These are phyloP conservation scores for Salix koriyanagi DNA, from an alignment of 345 rosid genomes.

Conservation along the genomic window DNA sequence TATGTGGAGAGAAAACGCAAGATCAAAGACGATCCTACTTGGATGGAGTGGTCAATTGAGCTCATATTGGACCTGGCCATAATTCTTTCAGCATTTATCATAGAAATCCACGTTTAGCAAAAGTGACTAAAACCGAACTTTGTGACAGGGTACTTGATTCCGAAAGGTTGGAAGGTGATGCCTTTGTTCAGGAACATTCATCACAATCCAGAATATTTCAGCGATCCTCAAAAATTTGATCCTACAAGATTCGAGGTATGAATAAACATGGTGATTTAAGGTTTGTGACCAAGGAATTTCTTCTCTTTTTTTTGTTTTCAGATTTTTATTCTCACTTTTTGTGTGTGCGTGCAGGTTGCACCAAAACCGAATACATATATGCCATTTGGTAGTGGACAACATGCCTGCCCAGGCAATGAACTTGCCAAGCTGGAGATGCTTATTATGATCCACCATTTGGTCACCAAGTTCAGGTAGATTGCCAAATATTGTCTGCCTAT, in stretches of 20 bases:
- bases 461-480: conserved; percentile 56
- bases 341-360: conserved; percentile 29
- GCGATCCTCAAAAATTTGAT: conserved; percentile 60
- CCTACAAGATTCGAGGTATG: conserved; percentile 73
- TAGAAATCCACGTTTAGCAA: conserved; percentile 9
- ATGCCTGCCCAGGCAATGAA: conserved; percentile 78
- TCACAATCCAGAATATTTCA: conserved; percentile 56
- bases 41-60: conserved; percentile 3
- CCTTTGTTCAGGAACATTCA: conserved; percentile 76
- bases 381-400: conserved; percentile 78
- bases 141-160: conserved; percentile 60
- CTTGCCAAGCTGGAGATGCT: conserved; percentile 79
- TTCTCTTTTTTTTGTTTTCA: not conserved
- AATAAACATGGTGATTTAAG: not conserved
- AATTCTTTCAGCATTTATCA: not conserved
- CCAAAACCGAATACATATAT: conserved; percentile 60
- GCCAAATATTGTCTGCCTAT: not conserved
- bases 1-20: not conserved
- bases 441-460: conserved; percentile 56
- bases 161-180: conserved; percentile 84
- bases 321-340: not conserved
- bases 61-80: not conserved
- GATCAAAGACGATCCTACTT: not conserved
- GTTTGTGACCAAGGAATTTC: not conserved
- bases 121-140: conserved; percentile 2